These are phyloP conservation scores for Wallacemonas sp. DNA, from an alignment of 208 protist genomes.

Conservation along the genomic window DNA sequence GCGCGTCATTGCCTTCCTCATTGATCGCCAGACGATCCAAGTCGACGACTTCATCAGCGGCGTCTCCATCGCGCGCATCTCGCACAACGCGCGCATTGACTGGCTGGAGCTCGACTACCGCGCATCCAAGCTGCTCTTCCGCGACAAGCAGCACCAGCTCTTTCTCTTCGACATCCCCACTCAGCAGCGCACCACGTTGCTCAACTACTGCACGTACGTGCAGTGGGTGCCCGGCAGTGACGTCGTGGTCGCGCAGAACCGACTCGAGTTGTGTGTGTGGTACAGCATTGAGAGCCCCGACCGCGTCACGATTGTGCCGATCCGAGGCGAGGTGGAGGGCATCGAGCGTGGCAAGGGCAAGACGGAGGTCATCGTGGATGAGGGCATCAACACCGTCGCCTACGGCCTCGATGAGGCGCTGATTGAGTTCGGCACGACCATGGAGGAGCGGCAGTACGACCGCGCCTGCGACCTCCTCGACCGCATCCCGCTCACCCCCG, in stretches of 20 bases:
- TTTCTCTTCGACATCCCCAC: slow-evolving; percentile 94
- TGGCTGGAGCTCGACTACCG: slow-evolving; percentile 96
- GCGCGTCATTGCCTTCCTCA: slow-evolving; percentile 96
- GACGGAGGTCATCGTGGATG: slow-evolving; percentile 97
- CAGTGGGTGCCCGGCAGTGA: slow-evolving; percentile 98
- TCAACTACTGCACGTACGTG: slow-evolving; percentile 97
- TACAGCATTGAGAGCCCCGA: slow-evolving; percentile 96
- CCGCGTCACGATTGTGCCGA: slow-evolving; percentile 92
- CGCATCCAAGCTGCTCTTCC: slow-evolving; percentile 95
- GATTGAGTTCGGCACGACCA: slow-evolving; percentile 96
- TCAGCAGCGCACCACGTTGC: slow-evolving; percentile 88
- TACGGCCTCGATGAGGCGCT: slow-evolving; percentile 96
- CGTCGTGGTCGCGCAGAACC: slow-evolving; percentile 97
- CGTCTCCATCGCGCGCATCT: slow-evolving; percentile 85
- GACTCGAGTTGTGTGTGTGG: slow-evolving; percentile 97
- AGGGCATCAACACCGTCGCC: slow-evolving; percentile 93
- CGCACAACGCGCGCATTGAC: slow-evolving; percentile 93
- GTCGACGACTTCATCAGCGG: slow-evolving; percentile 93
- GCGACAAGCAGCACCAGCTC: slow-evolving; percentile 95
- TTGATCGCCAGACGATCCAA: slow-evolving; percentile 95
- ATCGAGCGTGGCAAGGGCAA: slow-evolving; percentile 94
- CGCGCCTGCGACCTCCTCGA: slow-evolving; percentile 93
- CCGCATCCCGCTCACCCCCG: slow-evolving; percentile 71
- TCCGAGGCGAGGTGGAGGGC: slow-evolving; percentile 97
- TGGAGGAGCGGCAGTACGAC: slow-evolving; percentile 93